Base-by-base conservation (phyloP, 331 rosid species). In the Phaseolus coccineus region DNA sequence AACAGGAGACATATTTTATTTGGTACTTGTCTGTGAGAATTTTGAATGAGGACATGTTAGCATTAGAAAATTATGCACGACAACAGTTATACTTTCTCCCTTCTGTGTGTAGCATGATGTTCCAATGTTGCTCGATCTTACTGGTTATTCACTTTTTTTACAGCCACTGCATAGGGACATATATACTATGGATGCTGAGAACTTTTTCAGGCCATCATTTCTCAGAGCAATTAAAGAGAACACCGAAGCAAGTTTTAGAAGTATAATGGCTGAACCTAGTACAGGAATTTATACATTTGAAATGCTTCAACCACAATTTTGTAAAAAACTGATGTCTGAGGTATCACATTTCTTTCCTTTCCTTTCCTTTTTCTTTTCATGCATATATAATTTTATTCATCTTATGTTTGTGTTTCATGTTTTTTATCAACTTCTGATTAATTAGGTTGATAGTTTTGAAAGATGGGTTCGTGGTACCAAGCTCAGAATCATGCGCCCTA, bases 361-460 rank as follows among this genome's bases (percentile, higher is more conserved):
- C 71, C 68, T 44, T 72, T 77, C 57, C 65, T 50, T 44, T 72
- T 77, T 51, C 65, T 55, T 77, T 56, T 80, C 68, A 52, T 79
- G 67, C 42, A 53, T 52, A 75, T 25, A 69, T 53, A 51, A 10
- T 48, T 62, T 22, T 71, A 81, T 65, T 35, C 35, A 35, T 80
- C 22, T 67, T 71, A 68, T 84, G 50, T 81, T 82, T 37, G 80
- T 50, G 44, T 79, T 84, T 65, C 57, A 64, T 77, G 62, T 80
- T 83, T 94, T 19, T 89, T 84, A 88, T 78, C 72, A 77, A 82
- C 81, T 84, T 89, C 80, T 90, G 86, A 80, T 85, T 85, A 79
- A 77, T 78, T 87, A 95, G 99, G 99, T 95, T 77, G 93, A 95
- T 67, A 85, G 84, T 83, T 95, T 95, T 85, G 96, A 93, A 86